Base-by-base conservation (phyloP, 345 rosid species). In the Salix caprea region DNA sequence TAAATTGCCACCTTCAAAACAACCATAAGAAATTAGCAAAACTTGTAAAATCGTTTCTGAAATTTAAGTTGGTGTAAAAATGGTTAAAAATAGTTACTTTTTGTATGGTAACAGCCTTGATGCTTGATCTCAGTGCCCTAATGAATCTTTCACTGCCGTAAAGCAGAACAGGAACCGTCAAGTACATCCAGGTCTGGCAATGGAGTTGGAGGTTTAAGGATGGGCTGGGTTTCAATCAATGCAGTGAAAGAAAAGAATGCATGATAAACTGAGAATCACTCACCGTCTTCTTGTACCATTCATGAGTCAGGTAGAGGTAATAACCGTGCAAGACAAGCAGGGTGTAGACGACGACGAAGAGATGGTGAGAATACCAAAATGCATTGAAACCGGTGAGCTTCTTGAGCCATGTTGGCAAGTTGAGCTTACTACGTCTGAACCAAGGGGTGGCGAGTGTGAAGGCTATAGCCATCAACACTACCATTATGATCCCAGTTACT, bases 281-380 rank as follows among this genome's bases (percentile, higher is more conserved):
- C 42, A 92, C 97, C 82, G 96, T 91, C 76, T 90, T 92, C 83
- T 85, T 83, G 80, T 82, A 86, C 92, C 90, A 87, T 36, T 86
- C 78, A 61, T 85, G 77, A 69, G 86, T 84, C 30, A 91, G 83
- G 83, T 91, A 92, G 34, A 92, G 88, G 80, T 81, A 82, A 56
- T 76, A 70, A 8, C 97, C 97, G 72, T 92, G 97, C 5, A 87
- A 89, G 74, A 92, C 48, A 46, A 92, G 94, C 75, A 91, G 84
- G 26, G 83, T 28, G 77, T 91, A 92, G 83, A 92, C 97, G 23
- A 92, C 84, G 81, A 91, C 74, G 48, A 92, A 92, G 65, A 92
- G 80, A 46, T 92, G 97, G 77, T 92, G 96, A 23, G 95, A 89
- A 76, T 92, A 92, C 97, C 97, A 91, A 69, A 92, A 92, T 74